These are phyloP conservation scores for Fusarium acutatum DNA, from an alignment of 2,329 filamentous ascomycete species.

Conservation along the genomic window DNA sequence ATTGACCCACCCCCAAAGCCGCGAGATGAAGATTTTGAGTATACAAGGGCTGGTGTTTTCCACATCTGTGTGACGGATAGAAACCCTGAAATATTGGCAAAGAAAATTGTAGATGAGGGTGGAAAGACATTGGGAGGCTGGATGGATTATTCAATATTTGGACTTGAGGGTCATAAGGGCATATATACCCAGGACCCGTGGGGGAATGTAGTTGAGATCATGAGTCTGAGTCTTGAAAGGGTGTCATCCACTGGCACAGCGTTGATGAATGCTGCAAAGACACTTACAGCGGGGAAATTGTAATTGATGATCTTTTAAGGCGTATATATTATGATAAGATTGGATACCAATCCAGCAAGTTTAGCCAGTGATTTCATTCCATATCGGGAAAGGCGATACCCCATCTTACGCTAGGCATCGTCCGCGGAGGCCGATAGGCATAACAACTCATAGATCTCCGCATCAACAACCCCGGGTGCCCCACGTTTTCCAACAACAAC, in stretches of 20 bases:
- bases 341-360: neutral
- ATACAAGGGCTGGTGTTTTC: neutral
- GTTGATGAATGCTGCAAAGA: neutral
- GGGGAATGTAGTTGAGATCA: neutral
- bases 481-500: neutral
- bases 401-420: neutral
- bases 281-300: accelerated
- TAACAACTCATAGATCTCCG: neutral
- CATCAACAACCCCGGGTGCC: neutral
- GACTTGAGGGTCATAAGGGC: neutral
- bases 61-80: neutral
- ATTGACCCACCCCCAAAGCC: neutral
- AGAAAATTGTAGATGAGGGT: neutral
- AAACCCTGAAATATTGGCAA: neutral
- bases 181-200: neutral
- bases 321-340: neutral
- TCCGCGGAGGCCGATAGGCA: neutral
- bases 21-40: neutral
- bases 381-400: neutral
- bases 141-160: neutral
- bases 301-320: neutral
- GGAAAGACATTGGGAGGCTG: neutral
- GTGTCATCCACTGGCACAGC: neutral
- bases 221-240: neutral
- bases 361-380: neutral